Evolutionary conservation across 1,284 basidiomycete species (phyloP).

Genomic region (Apiotrichum porosum): DNA sequence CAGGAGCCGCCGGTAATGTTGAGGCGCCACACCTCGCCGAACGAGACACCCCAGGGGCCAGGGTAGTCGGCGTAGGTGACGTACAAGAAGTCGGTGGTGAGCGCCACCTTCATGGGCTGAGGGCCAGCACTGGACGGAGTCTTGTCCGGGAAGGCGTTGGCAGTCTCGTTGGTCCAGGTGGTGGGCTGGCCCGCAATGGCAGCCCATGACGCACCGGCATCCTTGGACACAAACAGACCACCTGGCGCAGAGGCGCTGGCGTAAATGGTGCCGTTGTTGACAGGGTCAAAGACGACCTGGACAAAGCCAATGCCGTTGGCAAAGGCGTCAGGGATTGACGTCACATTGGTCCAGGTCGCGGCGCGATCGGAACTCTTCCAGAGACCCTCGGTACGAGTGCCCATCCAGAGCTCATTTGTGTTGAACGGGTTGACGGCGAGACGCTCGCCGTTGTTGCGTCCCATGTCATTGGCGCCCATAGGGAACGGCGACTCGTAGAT

Average conservation of each 20-base stretch:
- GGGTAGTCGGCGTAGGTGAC: not conserved
- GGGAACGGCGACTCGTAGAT: constrained; percentile 1
- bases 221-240: not conserved
- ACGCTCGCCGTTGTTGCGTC: constrained; percentile 1
- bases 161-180: not conserved
- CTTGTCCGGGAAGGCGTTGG: not conserved
- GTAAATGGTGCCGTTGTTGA: not conserved
- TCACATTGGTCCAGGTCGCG: not conserved
- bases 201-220: not conserved
- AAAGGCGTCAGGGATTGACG: not conserved
- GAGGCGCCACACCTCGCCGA: not conserved
- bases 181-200: not conserved
- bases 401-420: not conserved
- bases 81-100: not conserved
- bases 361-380: not conserved
- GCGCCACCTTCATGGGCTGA: not conserved
- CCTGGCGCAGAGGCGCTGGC: not conserved
- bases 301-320: not conserved
- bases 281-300: not conserved
- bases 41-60: not conserved
- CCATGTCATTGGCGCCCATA: constrained; percentile 2
- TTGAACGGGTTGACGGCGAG: constrained; percentile 1
- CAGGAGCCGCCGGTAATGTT: not conserved
- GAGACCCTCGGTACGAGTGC: not conserved
- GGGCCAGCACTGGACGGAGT: not conserved